phyloP scores from a whole-genome alignment of 768 basidiomycete genomes.

The Pulveroboletus sp. region DNA sequence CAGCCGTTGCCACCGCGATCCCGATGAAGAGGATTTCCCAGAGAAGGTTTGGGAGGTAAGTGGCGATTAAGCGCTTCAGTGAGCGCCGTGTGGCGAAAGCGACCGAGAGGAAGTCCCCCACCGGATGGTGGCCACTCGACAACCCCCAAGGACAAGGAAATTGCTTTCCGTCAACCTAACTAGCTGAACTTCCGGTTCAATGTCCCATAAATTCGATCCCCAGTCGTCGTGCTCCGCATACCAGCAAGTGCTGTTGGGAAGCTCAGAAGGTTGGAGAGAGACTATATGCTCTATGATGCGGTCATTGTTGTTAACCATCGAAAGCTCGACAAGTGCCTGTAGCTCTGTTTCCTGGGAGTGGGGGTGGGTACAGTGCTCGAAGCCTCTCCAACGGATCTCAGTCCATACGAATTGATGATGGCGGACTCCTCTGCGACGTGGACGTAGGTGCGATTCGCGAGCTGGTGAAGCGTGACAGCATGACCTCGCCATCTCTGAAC shows the following conservation, averaged over 20 bases:
- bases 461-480: conserved; percentile 18
- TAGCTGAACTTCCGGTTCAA: conserved; percentile 13
- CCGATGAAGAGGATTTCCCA: conserved; percentile 3
- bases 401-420: conserved; percentile 18
- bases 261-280: conserved; percentile 11
- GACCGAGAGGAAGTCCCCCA: conserved; percentile 23
- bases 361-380: conserved; percentile 22
- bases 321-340: conserved; percentile 21
- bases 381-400: conserved; percentile 22
- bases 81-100: conserved; percentile 16
- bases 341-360: conserved; percentile 12
- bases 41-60: background rate
- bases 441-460: conserved; percentile 21
- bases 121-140: conserved; percentile 17
- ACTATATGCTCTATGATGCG: conserved; percentile 21
- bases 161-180: conserved; percentile 17
- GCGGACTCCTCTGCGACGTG: conserved; percentile 15
- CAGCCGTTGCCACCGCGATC: background rate
- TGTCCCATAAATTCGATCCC: conserved; percentile 18
- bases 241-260: conserved; percentile 9
- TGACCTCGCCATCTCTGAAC: conserved; percentile 11
- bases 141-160: conserved; percentile 21
- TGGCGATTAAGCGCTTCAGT: conserved; percentile 4
- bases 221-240: conserved; percentile 18
- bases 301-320: conserved; percentile 24